Base-by-base conservation (phyloP, 768 basidiomycete species). In the Phylloporus sp. region DNA sequence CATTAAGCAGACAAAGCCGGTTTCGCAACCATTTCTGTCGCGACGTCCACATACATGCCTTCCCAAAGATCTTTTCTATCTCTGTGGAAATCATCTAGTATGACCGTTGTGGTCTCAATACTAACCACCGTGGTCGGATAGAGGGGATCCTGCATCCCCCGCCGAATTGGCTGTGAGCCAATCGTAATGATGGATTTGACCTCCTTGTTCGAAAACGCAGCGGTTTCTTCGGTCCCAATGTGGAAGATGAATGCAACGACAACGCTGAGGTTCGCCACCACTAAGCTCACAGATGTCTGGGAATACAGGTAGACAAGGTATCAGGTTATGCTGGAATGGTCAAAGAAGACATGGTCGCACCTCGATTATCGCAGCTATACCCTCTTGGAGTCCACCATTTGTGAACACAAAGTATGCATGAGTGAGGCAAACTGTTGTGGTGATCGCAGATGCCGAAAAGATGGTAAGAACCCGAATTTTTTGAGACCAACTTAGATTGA, bases 211-310 rank as follows among this genome's bases (percentile, higher is more conserved):
- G 46, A 34, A 28, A 47, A 47, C 16, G 18, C 29, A 2, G 46
- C 46, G 2, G 28, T 31, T 11, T 51, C 50, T 24, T 51, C 50
- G 5, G 50, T 39, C 2, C 36, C 38, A 22, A 51, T 51, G 50
- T 45, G 50, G 45, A 45, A 51, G 44, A 51, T n/a, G 50, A 51
- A 51, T 8, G 50, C 50, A 12, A 46, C 34, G 28, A 51, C 50
- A 6, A 51, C 45, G 13, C 24, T 47, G 5, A 47, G 34, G 32
- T 47, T 47, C 3, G 45, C 45, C 16, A 47, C 45, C 8, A 51
- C 47, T 45, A 51, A 39, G n/a, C 44, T 45, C 2, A 40, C 11
- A 1, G 50, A 51, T 23, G n/a, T 27, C 50, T 51, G 44, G 16
- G 3, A 5, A 47, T 8, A 26, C 4, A 11, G 29, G 13, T 36